These are phyloP conservation scores for Pterocarpus macrocarpus DNA, from an alignment of 306 rosid genomes.

Conservation along the genomic window DNA sequence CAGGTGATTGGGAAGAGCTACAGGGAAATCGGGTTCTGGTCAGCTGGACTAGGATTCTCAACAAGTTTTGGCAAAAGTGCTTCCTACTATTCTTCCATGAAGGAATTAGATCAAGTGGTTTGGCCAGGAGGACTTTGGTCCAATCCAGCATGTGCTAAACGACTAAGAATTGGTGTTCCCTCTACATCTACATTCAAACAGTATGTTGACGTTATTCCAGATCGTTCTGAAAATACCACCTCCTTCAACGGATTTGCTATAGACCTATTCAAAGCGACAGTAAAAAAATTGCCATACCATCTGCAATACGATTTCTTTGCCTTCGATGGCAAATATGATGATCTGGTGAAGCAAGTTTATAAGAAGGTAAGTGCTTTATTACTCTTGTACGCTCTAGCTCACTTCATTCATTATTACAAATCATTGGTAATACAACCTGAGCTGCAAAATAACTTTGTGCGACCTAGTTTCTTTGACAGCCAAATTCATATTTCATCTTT, in stretches of 20 bases:
- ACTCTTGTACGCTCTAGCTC: neutral
- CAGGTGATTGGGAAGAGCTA: constrained; percentile 18
- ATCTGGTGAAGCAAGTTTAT: constrained; percentile 50
- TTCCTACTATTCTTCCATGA: constrained; percentile 39
- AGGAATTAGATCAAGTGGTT: constrained; percentile 40
- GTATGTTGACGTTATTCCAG: constrained; percentile 38
- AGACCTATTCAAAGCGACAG: constrained; percentile 49
- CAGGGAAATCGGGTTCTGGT: constrained; percentile 41
- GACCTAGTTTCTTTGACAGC: neutral
- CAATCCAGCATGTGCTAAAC: constrained; percentile 45
- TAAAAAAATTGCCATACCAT: constrained; percentile 46
- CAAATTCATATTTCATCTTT: neutral
- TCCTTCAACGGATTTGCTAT: constrained; percentile 50
- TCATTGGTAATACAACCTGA: neutral
- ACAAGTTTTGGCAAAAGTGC: constrained; percentile 1
- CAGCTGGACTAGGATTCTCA: constrained; percentile 49
- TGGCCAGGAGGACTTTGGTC: too few relatives aligned
- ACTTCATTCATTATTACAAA: neutral
- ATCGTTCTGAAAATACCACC: neutral
- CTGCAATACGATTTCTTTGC: constrained; percentile 33
- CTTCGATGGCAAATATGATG: constrained; percentile 52
- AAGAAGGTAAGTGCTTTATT: constrained; percentile 27
- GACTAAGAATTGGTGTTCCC: constrained; percentile 62
- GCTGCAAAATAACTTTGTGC: neutral
- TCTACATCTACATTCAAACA: constrained; percentile 40